These are phyloP conservation scores for Hygrocybe coccinea DNA, from an alignment of 768 basidiomycete species.

Conservation along the genomic window DNA sequence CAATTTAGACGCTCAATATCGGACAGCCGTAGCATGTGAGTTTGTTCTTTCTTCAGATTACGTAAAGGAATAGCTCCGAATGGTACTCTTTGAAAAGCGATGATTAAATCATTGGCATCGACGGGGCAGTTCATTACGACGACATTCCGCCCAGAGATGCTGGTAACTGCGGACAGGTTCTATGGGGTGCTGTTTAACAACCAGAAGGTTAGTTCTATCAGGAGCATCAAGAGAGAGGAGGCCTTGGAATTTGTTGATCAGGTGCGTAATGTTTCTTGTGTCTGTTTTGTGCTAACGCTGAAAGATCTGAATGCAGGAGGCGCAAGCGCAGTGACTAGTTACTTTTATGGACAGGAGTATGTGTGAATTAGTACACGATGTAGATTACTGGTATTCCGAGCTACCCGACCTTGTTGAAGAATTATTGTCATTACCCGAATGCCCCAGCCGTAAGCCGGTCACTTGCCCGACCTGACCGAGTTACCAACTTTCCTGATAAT, in stretches of 20 bases:
- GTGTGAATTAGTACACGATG: too few relatives aligned
- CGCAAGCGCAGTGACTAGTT: constrained; percentile 16
- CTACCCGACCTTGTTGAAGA: too few relatives aligned
- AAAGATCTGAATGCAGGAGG: constrained; percentile 13
- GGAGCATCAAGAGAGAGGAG: constrained; percentile 81
- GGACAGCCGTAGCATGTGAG: constrained; percentile 92
- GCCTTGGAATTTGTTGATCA: constrained; percentile 94
- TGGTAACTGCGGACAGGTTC: constrained; percentile 92
- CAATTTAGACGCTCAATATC: constrained; percentile 94
- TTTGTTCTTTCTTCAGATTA: background rate
- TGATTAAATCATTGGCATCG: constrained; percentile 87
- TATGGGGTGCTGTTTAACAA: constrained; percentile 96
- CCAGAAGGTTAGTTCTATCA: constrained; percentile 89
- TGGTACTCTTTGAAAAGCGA: constrained; percentile 48
- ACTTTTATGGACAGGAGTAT: background rate
- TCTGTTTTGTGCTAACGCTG: background rate
- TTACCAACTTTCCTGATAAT: background rate
- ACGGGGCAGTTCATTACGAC: constrained; percentile 97
- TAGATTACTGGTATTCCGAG: too few relatives aligned
- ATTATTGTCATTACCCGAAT: too few relatives aligned
- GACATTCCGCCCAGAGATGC: constrained; percentile 96
- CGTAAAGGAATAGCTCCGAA: constrained; percentile 2
- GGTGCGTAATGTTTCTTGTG: constrained; percentile 33
- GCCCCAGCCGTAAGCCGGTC: background rate
- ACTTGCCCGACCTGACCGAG: background rate